phyloP scores from a whole-genome alignment of 2,329 filamentous ascomycete species.

The Colletotrichum coccodes region DNA sequence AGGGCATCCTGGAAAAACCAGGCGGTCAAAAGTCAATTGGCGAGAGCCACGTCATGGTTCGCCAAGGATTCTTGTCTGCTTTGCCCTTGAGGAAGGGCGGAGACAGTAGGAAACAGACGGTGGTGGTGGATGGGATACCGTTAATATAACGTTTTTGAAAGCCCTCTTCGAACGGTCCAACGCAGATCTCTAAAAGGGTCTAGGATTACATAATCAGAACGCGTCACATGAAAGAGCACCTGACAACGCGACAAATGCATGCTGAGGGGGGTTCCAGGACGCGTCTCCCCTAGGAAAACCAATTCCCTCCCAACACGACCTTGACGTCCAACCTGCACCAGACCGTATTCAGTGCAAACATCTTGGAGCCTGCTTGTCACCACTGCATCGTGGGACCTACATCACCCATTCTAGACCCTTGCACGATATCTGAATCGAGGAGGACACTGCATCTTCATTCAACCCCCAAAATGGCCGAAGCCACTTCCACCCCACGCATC shows the following conservation, averaged over 20 bases:
- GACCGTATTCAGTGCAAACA: neutral
- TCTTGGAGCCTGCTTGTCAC: neutral
- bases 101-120: neutral
- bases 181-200: neutral
- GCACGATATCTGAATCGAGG: neutral
- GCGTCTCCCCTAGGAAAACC: neutral
- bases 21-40: slow-evolving; percentile 12
- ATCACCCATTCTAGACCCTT: neutral
- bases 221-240: slow-evolving; percentile 12
- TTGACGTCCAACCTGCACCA: neutral
- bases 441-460: neutral
- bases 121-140: slow-evolving; percentile 1
- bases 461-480: slow-evolving; percentile 69
- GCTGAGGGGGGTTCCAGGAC: slow-evolving; percentile 1
- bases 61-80: neutral
- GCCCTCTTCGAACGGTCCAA: slow-evolving; percentile 9
- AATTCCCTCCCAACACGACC: slow-evolving; percentile 1
- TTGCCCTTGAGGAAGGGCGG: neutral
- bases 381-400: neutral
- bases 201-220: neutral
- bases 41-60: slow-evolving; percentile 3
- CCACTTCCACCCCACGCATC: slow-evolving; percentile 81
- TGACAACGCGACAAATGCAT: slow-evolving; percentile 28
- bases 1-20: neutral
- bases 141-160: slow-evolving; percentile 26